These are phyloP conservation scores for Phytopythium cucurbitacearum DNA, from an alignment of 352 stramenopile genomes.

Conservation along the genomic window DNA sequence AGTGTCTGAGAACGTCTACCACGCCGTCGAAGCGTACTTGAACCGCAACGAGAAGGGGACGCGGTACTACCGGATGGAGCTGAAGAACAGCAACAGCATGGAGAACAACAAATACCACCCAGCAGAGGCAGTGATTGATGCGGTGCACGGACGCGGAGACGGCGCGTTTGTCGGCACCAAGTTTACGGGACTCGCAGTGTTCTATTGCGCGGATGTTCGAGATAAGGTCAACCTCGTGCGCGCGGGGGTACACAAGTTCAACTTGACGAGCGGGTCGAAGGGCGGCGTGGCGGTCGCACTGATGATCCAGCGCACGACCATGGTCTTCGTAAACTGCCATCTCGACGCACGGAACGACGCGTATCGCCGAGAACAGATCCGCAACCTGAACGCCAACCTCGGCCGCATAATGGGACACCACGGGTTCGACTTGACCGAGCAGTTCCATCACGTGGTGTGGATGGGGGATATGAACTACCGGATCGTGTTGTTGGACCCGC, in stretches of 20 bases:
- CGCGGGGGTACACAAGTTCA: slow-evolving; percentile 78
- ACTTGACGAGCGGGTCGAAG: slow-evolving; percentile 75
- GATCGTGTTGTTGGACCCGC: slow-evolving; percentile 67
- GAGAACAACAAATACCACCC: slow-evolving; percentile 64
- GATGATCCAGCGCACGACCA: slow-evolving; percentile 67
- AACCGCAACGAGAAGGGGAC: slow-evolving; percentile 60
- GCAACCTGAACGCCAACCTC: slow-evolving; percentile 70
- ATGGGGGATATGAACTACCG: slow-evolving; percentile 89
- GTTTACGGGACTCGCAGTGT: slow-evolving; percentile 82
- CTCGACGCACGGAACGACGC: slow-evolving; percentile 77
- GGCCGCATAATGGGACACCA: slow-evolving; percentile 76
- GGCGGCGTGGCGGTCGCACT: slow-evolving; percentile 74
- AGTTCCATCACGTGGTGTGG: slow-evolving; percentile 90
- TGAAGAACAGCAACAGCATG: slow-evolving; percentile 71
- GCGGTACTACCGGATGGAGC: slow-evolving; percentile 68
- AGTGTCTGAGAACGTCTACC: slow-evolving; percentile 83
- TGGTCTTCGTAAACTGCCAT: slow-evolving; percentile 86
- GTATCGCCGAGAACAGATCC: slow-evolving; percentile 80
- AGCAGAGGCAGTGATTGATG: slow-evolving; percentile 67
- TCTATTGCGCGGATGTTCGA: slow-evolving; percentile 48
- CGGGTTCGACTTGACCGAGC: slow-evolving; percentile 79
- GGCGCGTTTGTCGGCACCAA: slow-evolving; percentile 82
- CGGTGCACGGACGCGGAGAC: slow-evolving; percentile 72
- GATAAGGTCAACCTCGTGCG: slow-evolving; percentile 72
- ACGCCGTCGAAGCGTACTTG: slow-evolving; percentile 70